phyloP scores from a whole-genome alignment of 2,329 filamentous ascomycete species.

The Aspergillus tamarii region DNA sequence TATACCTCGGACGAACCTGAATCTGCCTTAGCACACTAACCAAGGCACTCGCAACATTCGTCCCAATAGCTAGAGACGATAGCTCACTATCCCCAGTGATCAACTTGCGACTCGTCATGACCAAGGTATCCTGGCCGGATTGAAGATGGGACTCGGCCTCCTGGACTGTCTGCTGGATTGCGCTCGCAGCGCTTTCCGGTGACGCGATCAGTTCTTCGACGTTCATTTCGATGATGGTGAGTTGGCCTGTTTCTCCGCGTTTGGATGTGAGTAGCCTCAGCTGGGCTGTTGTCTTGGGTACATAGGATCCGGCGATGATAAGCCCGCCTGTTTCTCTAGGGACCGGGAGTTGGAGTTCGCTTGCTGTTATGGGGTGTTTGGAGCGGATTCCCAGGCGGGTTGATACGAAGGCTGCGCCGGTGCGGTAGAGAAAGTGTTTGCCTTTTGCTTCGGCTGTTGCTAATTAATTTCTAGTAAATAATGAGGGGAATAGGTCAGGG shows the following conservation, averaged over 20 bases:
- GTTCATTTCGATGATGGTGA: constrained; percentile 53
- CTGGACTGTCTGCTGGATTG: constrained; percentile 29
- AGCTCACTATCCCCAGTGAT: constrained; percentile 54
- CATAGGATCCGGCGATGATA: constrained; percentile 61
- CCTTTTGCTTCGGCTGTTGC: constrained; percentile 38
- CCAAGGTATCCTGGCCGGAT: constrained; percentile 55
- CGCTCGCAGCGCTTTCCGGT: constrained; percentile 24
- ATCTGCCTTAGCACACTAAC: constrained; percentile 55
- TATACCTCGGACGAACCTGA: constrained; percentile 55
- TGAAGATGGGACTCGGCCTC: constrained; percentile 47
- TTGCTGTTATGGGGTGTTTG: constrained; percentile 55
- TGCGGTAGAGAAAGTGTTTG: constrained; percentile 51
- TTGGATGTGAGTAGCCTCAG: constrained; percentile 47
- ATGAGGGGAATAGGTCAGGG: background rate
- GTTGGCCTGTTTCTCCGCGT: constrained; percentile 37
- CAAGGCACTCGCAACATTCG: constrained; percentile 54
- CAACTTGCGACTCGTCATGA: constrained; percentile 63
- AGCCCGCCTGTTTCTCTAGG: constrained; percentile 50
- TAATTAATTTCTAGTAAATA: background rate
- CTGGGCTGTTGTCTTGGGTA: constrained; percentile 63
- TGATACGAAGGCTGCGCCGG: constrained; percentile 53
- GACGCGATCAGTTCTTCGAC: constrained; percentile 54
- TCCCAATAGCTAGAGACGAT: constrained; percentile 59
- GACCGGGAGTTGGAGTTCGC: constrained; percentile 44
- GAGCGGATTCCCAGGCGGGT: constrained; percentile 57